phyloP scores from a whole-genome alignment of 176 grass and related monocot genomes.

The Bromus sterilis region DNA sequence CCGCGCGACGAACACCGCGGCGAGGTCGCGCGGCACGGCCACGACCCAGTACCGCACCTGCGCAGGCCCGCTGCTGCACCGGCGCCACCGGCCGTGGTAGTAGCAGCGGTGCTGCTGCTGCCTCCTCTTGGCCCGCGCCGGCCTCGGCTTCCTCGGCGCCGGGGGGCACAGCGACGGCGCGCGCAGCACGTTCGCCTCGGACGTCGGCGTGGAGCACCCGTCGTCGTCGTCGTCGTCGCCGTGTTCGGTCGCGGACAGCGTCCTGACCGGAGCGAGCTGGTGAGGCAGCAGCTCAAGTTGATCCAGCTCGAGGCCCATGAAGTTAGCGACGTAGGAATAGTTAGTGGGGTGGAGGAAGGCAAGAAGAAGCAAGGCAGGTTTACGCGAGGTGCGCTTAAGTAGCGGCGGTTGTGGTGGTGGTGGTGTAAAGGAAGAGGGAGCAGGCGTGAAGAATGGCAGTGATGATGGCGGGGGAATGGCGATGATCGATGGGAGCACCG shows the following conservation, averaged over 20 bases:
- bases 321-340: background rate
- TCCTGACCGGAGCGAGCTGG: conserved; percentile 25
- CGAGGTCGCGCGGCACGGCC: conserved; percentile 35
- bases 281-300: conserved; percentile 1
- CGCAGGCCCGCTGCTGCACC: background rate
- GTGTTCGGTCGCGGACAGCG: background rate
- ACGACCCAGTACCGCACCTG: conserved; percentile 12
- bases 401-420: background rate
- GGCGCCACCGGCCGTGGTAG: background rate
- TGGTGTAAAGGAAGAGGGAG: background rate
- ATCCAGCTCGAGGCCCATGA: conserved; percentile 31
- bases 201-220: conserved; percentile 38
- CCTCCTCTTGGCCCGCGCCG: background rate
- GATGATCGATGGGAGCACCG: background rate
- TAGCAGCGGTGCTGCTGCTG: background rate
- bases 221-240: background rate
- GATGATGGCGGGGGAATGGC: conserved; percentile 11
- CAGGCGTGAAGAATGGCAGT: conserved; percentile 35
- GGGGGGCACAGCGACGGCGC: conserved; percentile 26
- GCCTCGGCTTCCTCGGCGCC: conserved; percentile 44
- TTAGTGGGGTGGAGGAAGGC: background rate
- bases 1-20: conserved; percentile 23
- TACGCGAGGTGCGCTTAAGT: conserved; percentile 29
- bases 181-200: background rate
- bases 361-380: conserved; percentile 31